These are phyloP conservation scores for Fusarium oligoseptatum DNA, from an alignment of 2,329 filamentous ascomycete genomes.

Conservation along the genomic window DNA sequence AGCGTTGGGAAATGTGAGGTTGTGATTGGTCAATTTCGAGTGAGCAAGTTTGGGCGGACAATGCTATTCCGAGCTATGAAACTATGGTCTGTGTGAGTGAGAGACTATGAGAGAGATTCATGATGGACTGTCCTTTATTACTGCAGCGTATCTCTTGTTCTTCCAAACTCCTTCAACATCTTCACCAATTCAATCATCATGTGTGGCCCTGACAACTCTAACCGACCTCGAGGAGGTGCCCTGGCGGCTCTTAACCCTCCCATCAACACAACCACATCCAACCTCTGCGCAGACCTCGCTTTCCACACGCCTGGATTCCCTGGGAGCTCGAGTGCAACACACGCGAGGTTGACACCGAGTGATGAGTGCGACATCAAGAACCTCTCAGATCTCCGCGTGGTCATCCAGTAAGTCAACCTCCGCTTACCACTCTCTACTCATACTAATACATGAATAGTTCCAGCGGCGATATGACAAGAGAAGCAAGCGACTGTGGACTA, in stretches of 20 bases:
- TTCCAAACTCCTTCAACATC: background rate
- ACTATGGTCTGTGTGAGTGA: slow-evolving; percentile 9
- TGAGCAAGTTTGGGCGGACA: slow-evolving; percentile 39
- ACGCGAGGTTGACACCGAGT: slow-evolving; percentile 56
- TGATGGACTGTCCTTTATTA: background rate
- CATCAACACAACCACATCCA: slow-evolving; percentile 22
- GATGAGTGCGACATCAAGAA: slow-evolving; percentile 27
- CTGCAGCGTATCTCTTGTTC: background rate
- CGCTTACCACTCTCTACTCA: background rate
- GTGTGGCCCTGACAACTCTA: slow-evolving; percentile 60
- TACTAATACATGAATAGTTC: slow-evolving; percentile 46
- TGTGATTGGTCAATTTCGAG: slow-evolving; percentile 48
- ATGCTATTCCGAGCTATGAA: background rate
- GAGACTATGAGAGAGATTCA: slow-evolving; percentile 37
- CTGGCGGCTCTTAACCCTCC: slow-evolving; percentile 58
- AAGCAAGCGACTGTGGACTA: slow-evolving; percentile 57
- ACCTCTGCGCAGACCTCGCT: slow-evolving; percentile 54
- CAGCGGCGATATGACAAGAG: slow-evolving; percentile 59
- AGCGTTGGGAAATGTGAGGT: slow-evolving; percentile 23
- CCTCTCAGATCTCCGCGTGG: slow-evolving; percentile 51
- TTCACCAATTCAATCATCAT: slow-evolving; percentile 47
- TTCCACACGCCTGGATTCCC: slow-evolving; percentile 60
- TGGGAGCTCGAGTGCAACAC: slow-evolving; percentile 55
- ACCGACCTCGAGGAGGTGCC: slow-evolving; percentile 60
- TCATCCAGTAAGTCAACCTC: slow-evolving; percentile 58